Evolutionary conservation across 2,329 filamentous ascomycete genomes (phyloP).

Genomic region (Coleophoma crateriformis): DNA sequence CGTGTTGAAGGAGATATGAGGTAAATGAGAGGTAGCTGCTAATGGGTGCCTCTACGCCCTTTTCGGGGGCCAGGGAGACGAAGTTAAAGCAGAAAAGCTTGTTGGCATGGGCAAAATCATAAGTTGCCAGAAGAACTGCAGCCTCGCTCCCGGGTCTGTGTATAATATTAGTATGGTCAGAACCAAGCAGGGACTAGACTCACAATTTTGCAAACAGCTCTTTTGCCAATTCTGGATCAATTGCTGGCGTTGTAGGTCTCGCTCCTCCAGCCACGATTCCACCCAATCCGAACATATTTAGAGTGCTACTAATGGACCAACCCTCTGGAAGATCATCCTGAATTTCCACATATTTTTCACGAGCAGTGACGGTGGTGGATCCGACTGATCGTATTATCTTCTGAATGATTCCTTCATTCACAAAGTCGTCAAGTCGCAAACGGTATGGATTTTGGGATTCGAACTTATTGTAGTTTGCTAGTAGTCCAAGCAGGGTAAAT

Average conservation of each 20-base stretch:
- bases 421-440: slow-evolving; percentile 86
- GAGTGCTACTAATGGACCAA: slow-evolving; percentile 76
- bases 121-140: slow-evolving; percentile 75
- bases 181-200: slow-evolving; percentile 28
- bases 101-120: slow-evolving; percentile 92
- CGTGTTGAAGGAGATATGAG: slow-evolving; percentile 91
- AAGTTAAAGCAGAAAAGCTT: slow-evolving; percentile 90
- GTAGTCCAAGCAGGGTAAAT: slow-evolving; percentile 76
- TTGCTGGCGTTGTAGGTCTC: slow-evolving; percentile 54
- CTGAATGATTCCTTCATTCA: slow-evolving; percentile 82
- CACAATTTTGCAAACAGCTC: slow-evolving; percentile 75
- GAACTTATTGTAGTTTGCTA: slow-evolving; percentile 99
- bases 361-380: slow-evolving; percentile 59
- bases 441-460: slow-evolving; percentile 97
- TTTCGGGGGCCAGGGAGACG: slow-evolving; percentile 58
- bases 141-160: slow-evolving; percentile 72
- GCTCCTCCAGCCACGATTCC: slow-evolving; percentile 60
- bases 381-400: slow-evolving; percentile 77
- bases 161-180: slow-evolving; percentile 15
- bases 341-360: slow-evolving; percentile 75
- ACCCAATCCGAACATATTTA: slow-evolving; percentile 81
- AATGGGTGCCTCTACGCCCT: slow-evolving; percentile 67
- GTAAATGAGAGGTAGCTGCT: slow-evolving; percentile 79
- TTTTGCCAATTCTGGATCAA: slow-evolving; percentile 76
- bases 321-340: slow-evolving; percentile 87